Evolutionary conservation across 208 protist species (phyloP), one percentile per base, ranked within the genome.

Genomic region (Trypanosoma vivax): DNA sequence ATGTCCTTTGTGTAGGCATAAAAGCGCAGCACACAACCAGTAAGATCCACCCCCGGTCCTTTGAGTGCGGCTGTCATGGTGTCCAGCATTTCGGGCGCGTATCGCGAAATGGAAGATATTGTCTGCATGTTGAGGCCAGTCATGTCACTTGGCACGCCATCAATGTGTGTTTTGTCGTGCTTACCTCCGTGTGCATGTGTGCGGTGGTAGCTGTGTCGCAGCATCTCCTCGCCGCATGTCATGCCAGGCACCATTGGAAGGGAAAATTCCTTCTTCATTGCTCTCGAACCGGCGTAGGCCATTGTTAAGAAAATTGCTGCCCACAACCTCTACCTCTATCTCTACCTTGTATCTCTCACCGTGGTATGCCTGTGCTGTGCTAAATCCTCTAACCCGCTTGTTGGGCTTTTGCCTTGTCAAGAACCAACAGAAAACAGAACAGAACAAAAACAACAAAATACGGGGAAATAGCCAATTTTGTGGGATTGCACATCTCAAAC

Each of bases 1-100:
- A 65, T 62, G 69, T 98, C 96, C 16, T 90, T 75, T 52, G 95
- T 97, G 76, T 94, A 99, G 23, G 74, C 94, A 54, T 92, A 96
- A 71, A 98, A 99, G 46, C 95, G 83, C 6, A 99, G 64, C 28
- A 90, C 83, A 23, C 74, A 66, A 1, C 81, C 79, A n/a, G 70
- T 77, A 14, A 90, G 75, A 41, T 86, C 81, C 38, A 64, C 59
- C 0, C 16, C 37, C 16, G 40, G 39, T 6, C 39, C n/a, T 7
- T 43, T 43, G 10, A 21, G 39, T 6, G n/a, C n/a, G 6, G n/a
- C 5, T 10, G 49, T 60, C 56, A 31, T 41, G 50, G 38, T 19
- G 24, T 54, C 45, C 11, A 49, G 57, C 16, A 41, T 46, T 24
- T 39, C 50, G 42, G 5, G 46, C 21, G 21, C 48, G 34, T 69